Base-by-base conservation (phyloP, 176 grass and related monocot species). In the Hordeum vulgare region DNA sequence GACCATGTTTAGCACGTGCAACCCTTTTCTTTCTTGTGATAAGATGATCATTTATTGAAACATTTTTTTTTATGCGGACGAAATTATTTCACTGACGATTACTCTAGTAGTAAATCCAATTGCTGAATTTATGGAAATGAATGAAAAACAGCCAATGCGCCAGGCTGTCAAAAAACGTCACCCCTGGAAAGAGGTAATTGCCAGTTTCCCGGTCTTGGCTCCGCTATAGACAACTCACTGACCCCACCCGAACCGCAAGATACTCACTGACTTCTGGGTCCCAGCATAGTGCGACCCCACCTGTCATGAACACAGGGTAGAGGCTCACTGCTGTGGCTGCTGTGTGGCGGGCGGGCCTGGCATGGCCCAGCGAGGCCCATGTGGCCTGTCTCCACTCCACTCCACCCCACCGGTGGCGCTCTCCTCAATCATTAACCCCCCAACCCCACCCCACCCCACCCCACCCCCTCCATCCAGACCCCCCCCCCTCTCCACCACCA, bases 291-390 rank as follows among this genome's bases (percentile, higher is more conserved):
- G 0, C 2, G 53, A 1, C 53, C 53, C 53, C 53, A 1, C 2
- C 0, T 1, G 53, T 56, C 53, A 56, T 56, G 0, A 0, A 9
- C 0, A 56, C 18, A 8, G 20, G 1, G 53, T 56, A 3, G 7
- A 7, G 18, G 0, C 0, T 21, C 6, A 1, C 2, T 21, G 51
- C 0, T 8, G 51, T 56, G 0, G n/a, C n/a, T n/a, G n/a, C n/a
- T 2, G 7, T 20, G 53, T 56, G 53, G 53, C 53, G 53, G 53
- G 18, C 53, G 18, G 53, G 53, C 53, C 53, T 56, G 53, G 18
- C 53, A 56, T n/a, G 57, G 57, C 57, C 57, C 57, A 60, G 57
- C 57, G 57, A 18, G 53, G n/a, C 57, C 57, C 57, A 60, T 60
- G 57, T 60, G n/a, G 18, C n/a, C 57, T 60, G 57, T 60, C 57